phyloP scores from a whole-genome alignment of 768 basidiomycete genomes.

The Kwoniella europaea region DNA sequence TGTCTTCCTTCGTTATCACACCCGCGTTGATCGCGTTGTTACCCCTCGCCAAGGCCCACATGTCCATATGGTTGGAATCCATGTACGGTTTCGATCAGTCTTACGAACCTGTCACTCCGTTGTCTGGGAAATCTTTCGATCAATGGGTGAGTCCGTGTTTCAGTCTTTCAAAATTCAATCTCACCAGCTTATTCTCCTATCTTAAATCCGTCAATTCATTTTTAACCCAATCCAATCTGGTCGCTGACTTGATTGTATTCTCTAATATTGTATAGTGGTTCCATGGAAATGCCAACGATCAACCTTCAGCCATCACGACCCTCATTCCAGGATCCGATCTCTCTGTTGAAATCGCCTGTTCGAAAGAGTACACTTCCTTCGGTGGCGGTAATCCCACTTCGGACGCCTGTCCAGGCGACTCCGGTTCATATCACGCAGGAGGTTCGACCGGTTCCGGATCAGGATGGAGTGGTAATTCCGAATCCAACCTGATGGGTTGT shows the following conservation, averaged over 20 bases:
- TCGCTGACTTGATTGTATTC: background rate
- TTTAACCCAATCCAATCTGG: no score
- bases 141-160: slow-evolving; percentile 29
- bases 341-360: slow-evolving; percentile 43
- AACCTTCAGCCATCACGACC: slow-evolving; percentile 21
- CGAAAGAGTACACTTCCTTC: slow-evolving; percentile 34
- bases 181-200: background rate
- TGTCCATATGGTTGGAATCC: slow-evolving; percentile 27
- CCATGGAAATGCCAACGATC: slow-evolving; percentile 26
- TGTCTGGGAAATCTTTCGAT: slow-evolving; percentile 31
- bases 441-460: slow-evolving; percentile 16
- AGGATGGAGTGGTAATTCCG: slow-evolving; percentile 30
- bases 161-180: background rate
- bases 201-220: background rate
- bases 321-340: slow-evolving; percentile 34
- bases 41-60: slow-evolving; percentile 25
- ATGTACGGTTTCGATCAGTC: slow-evolving; percentile 27
- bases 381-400: slow-evolving; percentile 23
- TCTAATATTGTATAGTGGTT: slow-evolving; percentile 37
- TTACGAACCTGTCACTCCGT: slow-evolving; percentile 17
- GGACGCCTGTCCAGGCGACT: slow-evolving; percentile 41
- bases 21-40: slow-evolving; percentile 20
- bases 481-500: slow-evolving; percentile 40
- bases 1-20: background rate
- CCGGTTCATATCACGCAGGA: slow-evolving; percentile 45